phyloP scores from a whole-genome alignment of 2,329 filamentous ascomycete species.

The Cordyceps sp. region DNA sequence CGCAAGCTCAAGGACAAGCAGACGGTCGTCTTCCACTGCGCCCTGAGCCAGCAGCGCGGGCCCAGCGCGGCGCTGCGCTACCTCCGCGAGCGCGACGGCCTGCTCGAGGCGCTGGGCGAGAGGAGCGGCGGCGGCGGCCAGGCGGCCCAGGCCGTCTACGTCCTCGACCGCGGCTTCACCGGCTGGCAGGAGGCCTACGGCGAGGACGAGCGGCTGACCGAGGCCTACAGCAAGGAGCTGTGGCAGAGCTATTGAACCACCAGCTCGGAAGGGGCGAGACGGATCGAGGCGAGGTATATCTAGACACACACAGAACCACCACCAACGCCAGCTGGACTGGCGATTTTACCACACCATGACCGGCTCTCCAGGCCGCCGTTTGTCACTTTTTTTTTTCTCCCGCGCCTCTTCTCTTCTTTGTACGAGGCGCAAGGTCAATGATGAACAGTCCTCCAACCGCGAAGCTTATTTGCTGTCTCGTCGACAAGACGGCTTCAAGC shows the following conservation, averaged over 20 bases:
- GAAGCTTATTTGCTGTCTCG: no score
- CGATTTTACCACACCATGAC: no score
- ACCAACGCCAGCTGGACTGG: no score
- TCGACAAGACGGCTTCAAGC: no score
- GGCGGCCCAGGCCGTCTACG: conserved; percentile 52
- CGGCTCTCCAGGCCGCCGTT: no score
- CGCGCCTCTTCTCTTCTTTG: no score
- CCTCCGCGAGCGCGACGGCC: conserved; percentile 47
- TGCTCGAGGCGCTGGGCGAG: conserved; percentile 16
- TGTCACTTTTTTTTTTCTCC: no score
- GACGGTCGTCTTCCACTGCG: conserved; percentile 86
- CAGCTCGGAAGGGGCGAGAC: no score
- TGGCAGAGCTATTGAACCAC: conserved; percentile 45
- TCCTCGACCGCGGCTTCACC: conserved; percentile 71
- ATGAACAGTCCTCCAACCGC: no score
- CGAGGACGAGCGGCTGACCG: conserved; percentile 62
- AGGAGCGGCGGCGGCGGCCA: conserved; percentile 7
- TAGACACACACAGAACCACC: no score
- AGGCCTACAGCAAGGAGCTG: conserved; percentile 69
- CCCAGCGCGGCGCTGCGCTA: conserved; percentile 73
- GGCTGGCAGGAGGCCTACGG: conserved; percentile 82
- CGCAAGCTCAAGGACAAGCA: conserved; percentile 61
- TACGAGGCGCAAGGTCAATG: no score
- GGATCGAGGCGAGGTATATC: no score
- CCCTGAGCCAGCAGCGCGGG: conserved; percentile 77